Evolutionary conservation across 768 basidiomycete genomes (phyloP).

Genomic region (Mycena venus): DNA sequence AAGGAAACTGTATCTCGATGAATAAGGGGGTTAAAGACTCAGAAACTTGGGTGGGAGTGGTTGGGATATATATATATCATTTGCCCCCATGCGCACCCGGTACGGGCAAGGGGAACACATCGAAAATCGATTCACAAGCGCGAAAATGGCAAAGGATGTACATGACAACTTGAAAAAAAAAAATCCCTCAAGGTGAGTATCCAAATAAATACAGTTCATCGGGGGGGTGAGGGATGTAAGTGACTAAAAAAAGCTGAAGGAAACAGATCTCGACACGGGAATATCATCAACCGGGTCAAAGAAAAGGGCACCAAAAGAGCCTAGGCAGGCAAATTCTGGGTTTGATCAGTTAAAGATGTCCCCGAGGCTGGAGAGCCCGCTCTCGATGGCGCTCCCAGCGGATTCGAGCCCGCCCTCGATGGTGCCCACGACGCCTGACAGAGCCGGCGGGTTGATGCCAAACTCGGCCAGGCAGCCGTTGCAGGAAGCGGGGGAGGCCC

Average conservation of each 20-base stretch:
- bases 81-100: not conserved
- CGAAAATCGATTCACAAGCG: not conserved
- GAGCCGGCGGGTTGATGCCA: constrained; percentile 8
- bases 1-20: not conserved
- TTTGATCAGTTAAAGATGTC: too few relatives aligned
- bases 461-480: constrained; percentile 23
- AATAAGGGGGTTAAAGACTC: not conserved
- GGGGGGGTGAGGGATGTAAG: not conserved
- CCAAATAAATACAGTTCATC: not conserved
- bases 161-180: not conserved
- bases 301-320: not conserved
- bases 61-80: not conserved
- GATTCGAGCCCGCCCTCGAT: not conserved
- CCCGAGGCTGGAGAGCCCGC: constrained; percentile 3
- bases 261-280: not conserved
- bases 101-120: not conserved
- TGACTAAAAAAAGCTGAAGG: not conserved
- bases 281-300: not conserved
- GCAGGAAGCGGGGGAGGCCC: constrained; percentile 22
- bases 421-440: not conserved
- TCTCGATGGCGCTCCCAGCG: not conserved
- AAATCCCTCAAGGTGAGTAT: not conserved
- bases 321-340: not conserved
- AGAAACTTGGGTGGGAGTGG: not conserved
- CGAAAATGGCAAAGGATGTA: not conserved